A percentile compares a stretch with the other conserved stretches of the same genome.
Evolutionary conservation across 768 basidiomycete species (phyloP).

Genomic region (Russula griseocarnosa): DNA sequence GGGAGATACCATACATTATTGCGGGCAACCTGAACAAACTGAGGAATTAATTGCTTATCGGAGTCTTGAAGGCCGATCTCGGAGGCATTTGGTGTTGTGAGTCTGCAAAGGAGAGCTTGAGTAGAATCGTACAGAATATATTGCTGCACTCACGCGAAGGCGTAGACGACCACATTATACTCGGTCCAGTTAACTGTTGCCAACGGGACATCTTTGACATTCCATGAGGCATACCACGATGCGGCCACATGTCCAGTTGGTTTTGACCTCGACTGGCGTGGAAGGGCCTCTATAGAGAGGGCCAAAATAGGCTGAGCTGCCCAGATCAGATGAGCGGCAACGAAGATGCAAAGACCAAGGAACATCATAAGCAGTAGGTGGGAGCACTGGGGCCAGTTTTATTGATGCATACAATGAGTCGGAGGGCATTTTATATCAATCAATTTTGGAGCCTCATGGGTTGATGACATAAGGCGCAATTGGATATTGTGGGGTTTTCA

Average conservation of each 20-base stretch:
- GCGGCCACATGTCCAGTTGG: conserved; percentile 37
- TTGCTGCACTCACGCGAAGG: conserved; percentile 52
- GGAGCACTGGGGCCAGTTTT: too few relatives aligned
- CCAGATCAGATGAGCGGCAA: conserved; percentile 10
- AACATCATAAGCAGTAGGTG: conserved; percentile 1
- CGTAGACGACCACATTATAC: conserved; percentile 54
- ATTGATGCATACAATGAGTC: not conserved
- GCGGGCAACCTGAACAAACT: conserved; percentile 31
- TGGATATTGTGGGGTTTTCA: not conserved
- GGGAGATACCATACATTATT: conserved; percentile 18
- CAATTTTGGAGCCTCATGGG: not conserved
- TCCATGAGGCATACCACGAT: conserved; percentile 58
- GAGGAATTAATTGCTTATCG: conserved; percentile 30
- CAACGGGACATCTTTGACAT: conserved; percentile 40
- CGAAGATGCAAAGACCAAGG: conserved; percentile 1
- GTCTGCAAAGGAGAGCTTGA: conserved; percentile 4
- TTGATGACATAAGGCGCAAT: not conserved
- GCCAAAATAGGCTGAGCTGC: not conserved
- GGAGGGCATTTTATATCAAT: not conserved
- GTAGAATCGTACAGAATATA: not conserved
- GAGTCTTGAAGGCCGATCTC: conserved; percentile 31
- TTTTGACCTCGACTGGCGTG: too few relatives aligned
- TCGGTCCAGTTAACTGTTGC: conserved; percentile 50
- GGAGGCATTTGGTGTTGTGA: conserved; percentile 26
- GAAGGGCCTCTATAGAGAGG: too few relatives aligned